A percentile compares a stretch with the other conserved stretches of the same genome.
Evolutionary conservation across 2,329 filamentous ascomycete genomes (phyloP).

Genomic region (Alternaria sp.): DNA sequence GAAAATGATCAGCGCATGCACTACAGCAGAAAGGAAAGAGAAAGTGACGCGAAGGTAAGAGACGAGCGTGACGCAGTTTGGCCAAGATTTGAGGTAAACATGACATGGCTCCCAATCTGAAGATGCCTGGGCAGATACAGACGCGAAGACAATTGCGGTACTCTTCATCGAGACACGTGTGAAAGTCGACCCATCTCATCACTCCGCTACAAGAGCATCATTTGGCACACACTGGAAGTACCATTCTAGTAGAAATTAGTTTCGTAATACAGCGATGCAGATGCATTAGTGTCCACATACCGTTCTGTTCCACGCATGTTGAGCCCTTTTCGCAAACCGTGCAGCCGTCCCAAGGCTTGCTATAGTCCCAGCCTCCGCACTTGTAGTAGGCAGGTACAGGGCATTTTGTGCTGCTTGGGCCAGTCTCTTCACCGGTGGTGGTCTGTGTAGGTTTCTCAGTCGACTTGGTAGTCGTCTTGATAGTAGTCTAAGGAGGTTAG

Average conservation of each 20-base stretch:
- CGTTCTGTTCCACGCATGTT: conserved; percentile 36
- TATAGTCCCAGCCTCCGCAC: conserved; percentile 35
- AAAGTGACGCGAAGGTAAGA: neutral
- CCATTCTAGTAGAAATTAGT: conserved; percentile 25
- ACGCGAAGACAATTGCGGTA: rapidly evolving
- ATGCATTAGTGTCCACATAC: conserved; percentile 20
- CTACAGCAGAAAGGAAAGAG: neutral
- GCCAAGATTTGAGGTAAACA: neutral
- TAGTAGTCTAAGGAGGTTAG: conserved; percentile 9
- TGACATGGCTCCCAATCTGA: neutral
- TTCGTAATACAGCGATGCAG: no score
- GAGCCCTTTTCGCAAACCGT: conserved; percentile 35
- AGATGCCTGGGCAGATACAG: neutral
- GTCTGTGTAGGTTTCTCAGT: conserved; percentile 13
- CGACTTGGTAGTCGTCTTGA: conserved; percentile 13
- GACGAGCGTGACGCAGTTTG: neutral
- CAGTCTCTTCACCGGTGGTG: conserved; percentile 22
- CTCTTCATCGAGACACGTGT: neutral
- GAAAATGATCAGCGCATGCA: neutral
- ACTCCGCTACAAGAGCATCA: neutral
- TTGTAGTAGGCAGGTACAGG: conserved; percentile 41
- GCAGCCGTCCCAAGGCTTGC: conserved; percentile 36
- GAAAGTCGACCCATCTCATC: neutral
- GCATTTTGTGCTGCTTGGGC: conserved; percentile 39
- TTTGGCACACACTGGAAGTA: conserved; percentile 39